These are phyloP conservation scores for Mycena amicta DNA, from an alignment of 768 basidiomycete genomes.

Conservation along the genomic window DNA sequence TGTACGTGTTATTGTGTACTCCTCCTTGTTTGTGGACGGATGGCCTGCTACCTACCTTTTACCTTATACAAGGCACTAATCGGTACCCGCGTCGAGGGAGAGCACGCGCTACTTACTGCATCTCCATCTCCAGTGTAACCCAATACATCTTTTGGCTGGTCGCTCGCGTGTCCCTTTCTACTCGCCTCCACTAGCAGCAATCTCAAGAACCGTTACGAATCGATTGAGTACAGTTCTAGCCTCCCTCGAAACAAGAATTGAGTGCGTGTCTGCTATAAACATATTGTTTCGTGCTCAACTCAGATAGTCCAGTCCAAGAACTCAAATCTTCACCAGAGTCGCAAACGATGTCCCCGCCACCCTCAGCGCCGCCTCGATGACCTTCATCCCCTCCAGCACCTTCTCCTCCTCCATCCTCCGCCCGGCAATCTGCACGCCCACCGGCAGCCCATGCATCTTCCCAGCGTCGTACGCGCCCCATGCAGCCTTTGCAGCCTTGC, in stretches of 20 bases:
- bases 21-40: background rate
- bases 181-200: too few relatives aligned
- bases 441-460: constrained; percentile 67
- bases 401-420: constrained; percentile 72
- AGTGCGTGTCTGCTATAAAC: too few relatives aligned
- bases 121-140: background rate
- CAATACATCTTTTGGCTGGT: background rate
- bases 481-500: constrained; percentile 38
- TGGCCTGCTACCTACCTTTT: background rate
- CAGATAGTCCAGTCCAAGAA: too few relatives aligned
- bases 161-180: background rate
- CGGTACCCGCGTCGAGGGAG: too few relatives aligned
- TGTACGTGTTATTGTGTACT: too few relatives aligned
- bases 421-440: constrained; percentile 69
- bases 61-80: too few relatives aligned
- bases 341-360: constrained; percentile 11
- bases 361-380: constrained; percentile 37
- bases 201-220: too few relatives aligned
- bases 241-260: too few relatives aligned
- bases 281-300: too few relatives aligned
- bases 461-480: constrained; percentile 58
- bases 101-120: background rate
- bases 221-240: too few relatives aligned
- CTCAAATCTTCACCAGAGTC: background rate
- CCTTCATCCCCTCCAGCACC: constrained; percentile 68